These are phyloP conservation scores for Cymbopogon flexuosus DNA, from an alignment of 202 grass and related monocot species.

Conservation along the genomic window DNA sequence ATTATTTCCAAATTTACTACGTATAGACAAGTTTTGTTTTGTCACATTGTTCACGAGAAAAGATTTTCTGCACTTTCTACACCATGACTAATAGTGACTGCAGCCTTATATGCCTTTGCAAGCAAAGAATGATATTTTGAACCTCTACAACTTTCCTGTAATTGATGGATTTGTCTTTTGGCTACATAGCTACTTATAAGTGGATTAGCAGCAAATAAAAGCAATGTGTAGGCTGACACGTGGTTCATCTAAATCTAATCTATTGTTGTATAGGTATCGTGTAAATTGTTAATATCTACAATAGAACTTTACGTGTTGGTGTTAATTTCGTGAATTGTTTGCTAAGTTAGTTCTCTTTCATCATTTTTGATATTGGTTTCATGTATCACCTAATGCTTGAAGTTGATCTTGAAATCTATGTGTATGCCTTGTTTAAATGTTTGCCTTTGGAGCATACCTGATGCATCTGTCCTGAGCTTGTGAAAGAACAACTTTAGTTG, in stretches of 20 bases:
- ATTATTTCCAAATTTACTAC: neutral
- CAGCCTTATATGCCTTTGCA: neutral
- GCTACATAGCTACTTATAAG: neutral
- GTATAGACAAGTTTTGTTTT: neutral
- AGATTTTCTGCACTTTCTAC: neutral
- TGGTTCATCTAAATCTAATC: neutral
- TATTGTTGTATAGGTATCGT: neutral
- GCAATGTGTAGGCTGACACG: neutral
- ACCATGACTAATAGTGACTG: neutral
- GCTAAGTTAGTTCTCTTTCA: neutral
- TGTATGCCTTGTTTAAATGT: neutral
- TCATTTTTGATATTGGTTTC: conserved; percentile 6
- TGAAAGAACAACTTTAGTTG: neutral
- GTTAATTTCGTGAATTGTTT: conserved; percentile 2
- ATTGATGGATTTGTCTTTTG: neutral
- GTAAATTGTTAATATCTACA: neutral
- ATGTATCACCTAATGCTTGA: neutral
- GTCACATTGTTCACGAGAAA: neutral
- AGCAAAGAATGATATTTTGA: neutral
- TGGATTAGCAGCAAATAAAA: neutral
- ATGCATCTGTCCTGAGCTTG: neutral
- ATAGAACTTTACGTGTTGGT: neutral
- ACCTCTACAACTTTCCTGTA: neutral
- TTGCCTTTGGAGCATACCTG: neutral
- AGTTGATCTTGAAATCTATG: neutral